These are phyloP conservation scores for Cucumis sativus DNA, from an alignment of 306 rosid genomes.

Conservation along the genomic window DNA sequence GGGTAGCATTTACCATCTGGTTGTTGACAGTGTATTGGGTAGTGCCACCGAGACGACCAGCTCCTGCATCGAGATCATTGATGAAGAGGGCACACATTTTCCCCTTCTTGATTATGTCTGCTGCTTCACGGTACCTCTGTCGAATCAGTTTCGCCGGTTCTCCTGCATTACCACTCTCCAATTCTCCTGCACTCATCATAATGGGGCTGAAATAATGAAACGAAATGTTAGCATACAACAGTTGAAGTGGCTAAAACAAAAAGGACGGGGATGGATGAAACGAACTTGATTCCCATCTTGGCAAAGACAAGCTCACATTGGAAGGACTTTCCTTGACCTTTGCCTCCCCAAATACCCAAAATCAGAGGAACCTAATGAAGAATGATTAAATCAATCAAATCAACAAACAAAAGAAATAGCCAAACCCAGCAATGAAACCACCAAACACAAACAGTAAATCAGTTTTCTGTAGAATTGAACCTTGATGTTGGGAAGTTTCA, in stretches of 20 bases:
- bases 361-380: constrained; percentile 47
- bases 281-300: constrained; percentile 78
- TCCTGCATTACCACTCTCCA: constrained; percentile 68
- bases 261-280: neutral
- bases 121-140: constrained; percentile 57
- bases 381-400: neutral
- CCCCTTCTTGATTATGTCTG: constrained; percentile 53
- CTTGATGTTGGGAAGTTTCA: constrained; percentile 64
- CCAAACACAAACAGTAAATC: neutral
- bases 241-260: neutral
- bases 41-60: constrained; percentile 65
- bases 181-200: constrained; percentile 81
- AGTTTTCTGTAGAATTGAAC: constrained; percentile 10
- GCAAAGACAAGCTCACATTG: constrained; percentile 65
- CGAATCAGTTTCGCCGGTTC: constrained; percentile 60
- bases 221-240: neutral
- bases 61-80: constrained; percentile 75
- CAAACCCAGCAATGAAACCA: neutral
- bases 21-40: constrained; percentile 76
- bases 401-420: neutral
- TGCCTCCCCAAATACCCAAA: constrained; percentile 47
- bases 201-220: constrained; percentile 36
- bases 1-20: constrained; percentile 80
- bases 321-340: constrained; percentile 42
- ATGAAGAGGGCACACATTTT: constrained; percentile 60